phyloP scores from a whole-genome alignment of 2,329 filamentous ascomycete genomes.

The Aspergillus sp. region DNA sequence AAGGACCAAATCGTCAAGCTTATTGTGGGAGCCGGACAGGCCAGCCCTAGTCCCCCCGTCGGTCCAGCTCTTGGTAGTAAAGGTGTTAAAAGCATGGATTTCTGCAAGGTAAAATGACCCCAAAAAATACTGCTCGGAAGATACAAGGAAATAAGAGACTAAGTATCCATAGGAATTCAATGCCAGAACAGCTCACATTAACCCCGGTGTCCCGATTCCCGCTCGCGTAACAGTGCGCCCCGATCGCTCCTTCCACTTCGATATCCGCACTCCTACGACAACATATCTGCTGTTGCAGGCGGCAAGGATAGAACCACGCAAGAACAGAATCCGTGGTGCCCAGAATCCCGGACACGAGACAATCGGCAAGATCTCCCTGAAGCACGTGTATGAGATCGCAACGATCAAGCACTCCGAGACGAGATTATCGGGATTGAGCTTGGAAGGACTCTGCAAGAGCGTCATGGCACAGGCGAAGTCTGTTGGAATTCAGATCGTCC shows the following conservation, averaged over 20 bases:
- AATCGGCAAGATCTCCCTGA: constrained; percentile 84
- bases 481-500: constrained; percentile 70
- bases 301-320: constrained; percentile 68
- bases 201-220: constrained; percentile 79
- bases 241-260: constrained; percentile 90
- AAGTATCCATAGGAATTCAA: constrained; percentile 78
- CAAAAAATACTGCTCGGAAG: background rate
- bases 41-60: constrained; percentile 90
- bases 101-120: constrained; percentile 75
- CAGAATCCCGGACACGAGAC: constrained; percentile 71
- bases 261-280: constrained; percentile 90
- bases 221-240: constrained; percentile 88
- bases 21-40: constrained; percentile 94
- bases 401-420: constrained; percentile 87
- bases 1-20: constrained; percentile 86
- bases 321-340: constrained; percentile 74
- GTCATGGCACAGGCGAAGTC: constrained; percentile 75
- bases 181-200: constrained; percentile 83
- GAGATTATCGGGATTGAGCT: constrained; percentile 67
- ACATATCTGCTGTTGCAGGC: constrained; percentile 85
- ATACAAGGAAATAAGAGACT: background rate
- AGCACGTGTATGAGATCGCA: constrained; percentile 97
- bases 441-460: constrained; percentile 71
- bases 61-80: constrained; percentile 95
- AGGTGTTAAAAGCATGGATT: constrained; percentile 99